These are phyloP conservation scores for Liquidambar formosana DNA, from an alignment of 164 flowering plant species.

Conservation along the genomic window DNA sequence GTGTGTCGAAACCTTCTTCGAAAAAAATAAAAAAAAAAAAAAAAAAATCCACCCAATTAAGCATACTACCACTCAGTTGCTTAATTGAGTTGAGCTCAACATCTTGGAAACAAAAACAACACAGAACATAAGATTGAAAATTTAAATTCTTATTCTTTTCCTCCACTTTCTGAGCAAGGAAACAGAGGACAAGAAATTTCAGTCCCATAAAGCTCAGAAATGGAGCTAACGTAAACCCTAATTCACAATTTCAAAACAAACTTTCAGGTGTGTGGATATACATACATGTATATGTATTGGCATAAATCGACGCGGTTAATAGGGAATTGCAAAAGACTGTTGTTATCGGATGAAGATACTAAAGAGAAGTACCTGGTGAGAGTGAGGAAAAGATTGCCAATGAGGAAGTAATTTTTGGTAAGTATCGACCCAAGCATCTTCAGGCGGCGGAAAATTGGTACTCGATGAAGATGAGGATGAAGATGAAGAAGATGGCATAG, in stretches of 20 bases:
- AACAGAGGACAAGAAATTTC: too few species aligned
- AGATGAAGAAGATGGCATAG: slow-evolving; percentile 22
- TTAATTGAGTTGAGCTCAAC: too few species aligned
- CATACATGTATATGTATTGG: too few species aligned
- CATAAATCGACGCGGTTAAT: too few species aligned
- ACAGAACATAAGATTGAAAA: not conserved
- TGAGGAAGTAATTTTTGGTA: slow-evolving; percentile 48
- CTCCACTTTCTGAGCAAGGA: too few species aligned
- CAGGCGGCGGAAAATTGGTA: slow-evolving; percentile 32
- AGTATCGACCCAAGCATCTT: slow-evolving; percentile 64
- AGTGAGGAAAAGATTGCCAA: slow-evolving; percentile 47
- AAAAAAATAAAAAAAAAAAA: too few species aligned
- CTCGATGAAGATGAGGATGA: slow-evolving; percentile 18
- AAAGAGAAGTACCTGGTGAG: slow-evolving; percentile 44
- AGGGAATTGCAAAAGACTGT: not conserved
- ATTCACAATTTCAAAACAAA: not conserved
- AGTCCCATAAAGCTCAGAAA: not conserved
- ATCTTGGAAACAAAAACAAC: not conserved
- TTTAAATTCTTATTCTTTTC: too few species aligned
- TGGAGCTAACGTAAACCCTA: not conserved
- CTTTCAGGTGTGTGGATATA: too few species aligned
- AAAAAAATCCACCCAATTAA: too few species aligned
- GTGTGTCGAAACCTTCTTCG: too few species aligned
- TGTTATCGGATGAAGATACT: not conserved
- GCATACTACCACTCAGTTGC: too few species aligned